phyloP scores from a whole-genome alignment of 2,329 filamentous ascomycete genomes.

The Fusarium guadeloupense region DNA sequence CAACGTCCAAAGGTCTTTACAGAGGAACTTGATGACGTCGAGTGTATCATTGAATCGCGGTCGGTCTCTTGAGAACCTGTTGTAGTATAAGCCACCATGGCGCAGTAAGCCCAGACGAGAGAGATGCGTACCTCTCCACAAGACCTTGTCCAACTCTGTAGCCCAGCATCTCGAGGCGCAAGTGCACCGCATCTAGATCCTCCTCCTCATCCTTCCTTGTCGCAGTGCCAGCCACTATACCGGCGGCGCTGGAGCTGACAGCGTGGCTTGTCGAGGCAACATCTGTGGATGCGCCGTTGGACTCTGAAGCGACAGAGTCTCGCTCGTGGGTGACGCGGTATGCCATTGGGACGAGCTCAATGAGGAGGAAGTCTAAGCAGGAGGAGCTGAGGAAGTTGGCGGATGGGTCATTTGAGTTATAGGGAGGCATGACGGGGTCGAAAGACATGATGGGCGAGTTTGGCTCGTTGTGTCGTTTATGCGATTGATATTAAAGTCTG shows the following conservation, averaged over 20 bases:
- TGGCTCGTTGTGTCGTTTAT: not conserved
- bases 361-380: constrained; percentile 92
- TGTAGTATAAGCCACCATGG: constrained; percentile 51
- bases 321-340: constrained; percentile 84
- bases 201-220: constrained; percentile 74
- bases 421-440: constrained; percentile 73
- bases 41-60: constrained; percentile 91
- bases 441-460: constrained; percentile 69
- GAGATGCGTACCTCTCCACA: constrained; percentile 75
- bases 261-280: constrained; percentile 33
- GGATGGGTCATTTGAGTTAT: constrained; percentile 76
- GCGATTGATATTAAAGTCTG: not conserved
- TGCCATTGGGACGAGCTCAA: constrained; percentile 94
- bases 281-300: constrained; percentile 32
- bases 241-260: constrained; percentile 41
- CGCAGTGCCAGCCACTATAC: constrained; percentile 35
- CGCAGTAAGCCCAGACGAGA: not conserved
- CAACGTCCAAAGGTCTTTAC: constrained; percentile 96
- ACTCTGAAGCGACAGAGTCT: constrained; percentile 57
- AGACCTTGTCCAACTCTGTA: constrained; percentile 93
- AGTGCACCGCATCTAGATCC: constrained; percentile 84
- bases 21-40: constrained; percentile 97
- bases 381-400: constrained; percentile 83
- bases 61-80: constrained; percentile 80
- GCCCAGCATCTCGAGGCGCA: constrained; percentile 82